Conservation (phyloP, 495 filamentous ascomycete genomes). For the Endocarpon pusillum region DNA sequence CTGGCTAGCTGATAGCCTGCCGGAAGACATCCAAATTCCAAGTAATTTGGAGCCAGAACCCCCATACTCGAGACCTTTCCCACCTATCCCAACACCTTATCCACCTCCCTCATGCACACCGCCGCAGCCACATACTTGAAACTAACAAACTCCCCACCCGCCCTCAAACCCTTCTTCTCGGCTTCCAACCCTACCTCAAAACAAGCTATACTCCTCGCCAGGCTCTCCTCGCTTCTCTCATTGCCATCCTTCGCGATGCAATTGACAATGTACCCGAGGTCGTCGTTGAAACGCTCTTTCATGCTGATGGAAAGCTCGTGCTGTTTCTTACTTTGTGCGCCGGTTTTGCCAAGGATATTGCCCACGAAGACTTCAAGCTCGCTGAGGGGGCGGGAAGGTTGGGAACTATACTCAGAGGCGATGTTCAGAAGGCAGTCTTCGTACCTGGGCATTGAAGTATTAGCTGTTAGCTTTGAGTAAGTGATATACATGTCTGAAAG, state of each 20-base stretch:
- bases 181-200: constrained; percentile 16
- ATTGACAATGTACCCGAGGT: constrained; percentile 14
- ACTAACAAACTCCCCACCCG: neutral
- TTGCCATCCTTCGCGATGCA: constrained; percentile 26
- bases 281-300: constrained; percentile 28
- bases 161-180: neutral
- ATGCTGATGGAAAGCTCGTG: constrained; percentile 43
- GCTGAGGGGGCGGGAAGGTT: constrained; percentile 36
- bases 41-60: too few species aligned
- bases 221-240: constrained; percentile 20
- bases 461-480: too few species aligned
- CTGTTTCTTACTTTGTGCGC: constrained; percentile 39
- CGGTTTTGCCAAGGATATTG: constrained; percentile 46
- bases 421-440: constrained; percentile 39
- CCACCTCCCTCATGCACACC: neutral
- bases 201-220: constrained; percentile 34
- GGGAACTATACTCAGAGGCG: constrained; percentile 40
- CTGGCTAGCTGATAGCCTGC: too few species aligned
- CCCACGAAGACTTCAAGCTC: constrained; percentile 69
- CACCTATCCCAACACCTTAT: too few species aligned
- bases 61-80: too few species aligned
- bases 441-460: constrained; percentile 41
- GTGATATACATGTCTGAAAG: neutral
- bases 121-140: constrained; percentile 1
- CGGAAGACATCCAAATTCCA: too few species aligned